Base-by-base conservation (phyloP, 352 stramenopile species). In the Pythium biforme region DNA sequence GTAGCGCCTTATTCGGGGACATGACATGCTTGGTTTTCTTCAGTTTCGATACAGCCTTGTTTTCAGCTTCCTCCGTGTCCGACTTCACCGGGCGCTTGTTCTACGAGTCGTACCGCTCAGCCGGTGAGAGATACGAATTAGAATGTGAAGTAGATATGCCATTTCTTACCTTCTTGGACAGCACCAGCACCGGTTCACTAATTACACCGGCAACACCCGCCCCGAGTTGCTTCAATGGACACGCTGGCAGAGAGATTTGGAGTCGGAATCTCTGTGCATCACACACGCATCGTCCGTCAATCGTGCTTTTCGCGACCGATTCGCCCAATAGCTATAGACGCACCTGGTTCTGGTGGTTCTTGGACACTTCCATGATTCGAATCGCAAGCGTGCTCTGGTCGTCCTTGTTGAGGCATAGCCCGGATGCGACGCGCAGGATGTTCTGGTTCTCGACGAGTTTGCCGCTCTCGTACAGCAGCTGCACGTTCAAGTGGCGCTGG, bases 301-400 rank as follows among this genome's bases (percentile, higher is more conserved):
- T 26, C 48, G 17, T 25, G n/a, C 10, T 34, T 10, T 34, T 34
- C 19, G 15, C 20, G 8, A 2, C 12, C 43, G 12, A 14, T 11
- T 37, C 31, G 31, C 7, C 31, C 31, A 10, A n/a, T n/a, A n/a
- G n/a, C 31, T 11, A 12, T 11, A 37, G 8, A 37, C 58, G 25
- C n/a, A 90, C 81, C 81, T 90, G 81, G 69, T 92, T 92, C 55
- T 89, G 72, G 47, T 92, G 81, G 64, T 92, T 92, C 69, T 92
- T 92, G 34, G 83, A 92, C 6, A 92, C 83, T 47, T 92, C 79
- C 55, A 85, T 85, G 60, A 92, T 90, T 19, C 83, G 83, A 29
- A 92, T 64, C 40, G 69, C 74, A 12, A 92, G 47, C 9, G 66
- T 66, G 57, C 77, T 92, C 23, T 74, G 52, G 47, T 79, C 66